Conservation (phyloP, 2,329 filamentous ascomycete species). For the Microcera coccophila region DNA sequence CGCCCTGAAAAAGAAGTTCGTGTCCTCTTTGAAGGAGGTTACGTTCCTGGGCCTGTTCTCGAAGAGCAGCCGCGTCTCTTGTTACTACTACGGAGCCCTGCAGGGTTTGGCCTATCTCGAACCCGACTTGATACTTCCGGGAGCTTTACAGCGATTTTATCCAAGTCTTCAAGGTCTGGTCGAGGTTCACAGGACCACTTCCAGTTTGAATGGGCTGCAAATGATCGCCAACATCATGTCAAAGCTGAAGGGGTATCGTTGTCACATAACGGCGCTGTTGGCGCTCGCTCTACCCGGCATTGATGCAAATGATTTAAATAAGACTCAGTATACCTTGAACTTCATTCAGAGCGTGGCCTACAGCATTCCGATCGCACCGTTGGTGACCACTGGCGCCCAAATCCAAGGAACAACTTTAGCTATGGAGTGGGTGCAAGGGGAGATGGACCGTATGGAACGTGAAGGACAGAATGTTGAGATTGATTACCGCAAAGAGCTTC, state of each 20-base stretch:
- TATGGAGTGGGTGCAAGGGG: constrained; percentile 87
- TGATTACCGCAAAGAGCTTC: constrained; percentile 77
- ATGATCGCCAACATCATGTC: constrained; percentile 90
- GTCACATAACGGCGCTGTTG: constrained; percentile 90
- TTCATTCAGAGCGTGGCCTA: constrained; percentile 96
- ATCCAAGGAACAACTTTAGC: constrained; percentile 73
- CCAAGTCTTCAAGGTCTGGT: constrained; percentile 94
- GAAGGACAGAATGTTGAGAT: constrained; percentile 82
- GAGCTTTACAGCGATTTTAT: constrained; percentile 92
- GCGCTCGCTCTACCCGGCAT: constrained; percentile 91
- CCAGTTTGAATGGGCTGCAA: constrained; percentile 85
- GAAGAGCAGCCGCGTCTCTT: constrained; percentile 88
- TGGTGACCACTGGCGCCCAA: constrained; percentile 57
- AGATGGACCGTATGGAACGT: constrained; percentile 89
- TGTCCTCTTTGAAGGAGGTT: constrained; percentile 82
- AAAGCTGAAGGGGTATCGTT: constrained; percentile 90
- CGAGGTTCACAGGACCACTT: constrained; percentile 93
- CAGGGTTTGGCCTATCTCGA: constrained; percentile 89
- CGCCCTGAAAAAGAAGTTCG: constrained; percentile 83
- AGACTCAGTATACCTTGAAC: constrained; percentile 89
- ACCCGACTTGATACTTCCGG: constrained; percentile 85
- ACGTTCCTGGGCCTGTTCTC: constrained; percentile 98
- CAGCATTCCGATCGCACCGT: constrained; percentile 85
- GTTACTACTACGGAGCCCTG: constrained; percentile 84
- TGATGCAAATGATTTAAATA: constrained; percentile 95